Evolutionary conservation across 768 basidiomycete species (phyloP).

Genomic region (Suillus weaverae): DNA sequence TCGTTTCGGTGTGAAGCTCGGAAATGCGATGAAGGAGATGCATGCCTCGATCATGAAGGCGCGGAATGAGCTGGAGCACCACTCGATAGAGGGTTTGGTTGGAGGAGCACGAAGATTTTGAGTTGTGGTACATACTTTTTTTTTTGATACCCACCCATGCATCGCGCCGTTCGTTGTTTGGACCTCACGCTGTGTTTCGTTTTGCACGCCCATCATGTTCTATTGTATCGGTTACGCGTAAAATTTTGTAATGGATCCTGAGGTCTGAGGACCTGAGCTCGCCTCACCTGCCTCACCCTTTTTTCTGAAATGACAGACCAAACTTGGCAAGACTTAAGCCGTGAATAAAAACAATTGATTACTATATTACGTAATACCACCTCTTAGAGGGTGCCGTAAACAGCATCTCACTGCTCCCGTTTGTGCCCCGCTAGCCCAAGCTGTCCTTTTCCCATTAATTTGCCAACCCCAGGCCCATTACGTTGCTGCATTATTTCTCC

Average conservation of each 20-base stretch:
- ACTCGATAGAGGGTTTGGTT: slow-evolving; percentile 90
- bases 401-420: too few species aligned
- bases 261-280: neutral
- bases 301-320: too few species aligned
- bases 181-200: slow-evolving; percentile 1
- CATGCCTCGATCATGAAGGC: slow-evolving; percentile 91
- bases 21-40: slow-evolving; percentile 96
- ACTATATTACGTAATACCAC: too few species aligned
- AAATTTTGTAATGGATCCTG: neutral
- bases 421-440: too few species aligned
- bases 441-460: too few species aligned
- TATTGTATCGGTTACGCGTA: slow-evolving; percentile 1
- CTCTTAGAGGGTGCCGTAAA: too few species aligned
- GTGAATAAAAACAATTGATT: too few species aligned
- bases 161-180: neutral
- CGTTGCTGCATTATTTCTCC: too few species aligned
- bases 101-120: slow-evolving; percentile 36
- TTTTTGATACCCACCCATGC: slow-evolving; percentile 2
- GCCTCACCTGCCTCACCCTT: too few species aligned
- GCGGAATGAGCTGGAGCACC: slow-evolving; percentile 92
- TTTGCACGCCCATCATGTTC: slow-evolving; percentile 2
- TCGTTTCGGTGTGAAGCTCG: slow-evolving; percentile 90
- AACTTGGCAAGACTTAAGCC: too few species aligned
- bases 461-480: too few species aligned
- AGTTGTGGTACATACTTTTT: neutral